phyloP scores from a whole-genome alignment of 257 asterid genomes.

The Prunella vulgaris region DNA sequence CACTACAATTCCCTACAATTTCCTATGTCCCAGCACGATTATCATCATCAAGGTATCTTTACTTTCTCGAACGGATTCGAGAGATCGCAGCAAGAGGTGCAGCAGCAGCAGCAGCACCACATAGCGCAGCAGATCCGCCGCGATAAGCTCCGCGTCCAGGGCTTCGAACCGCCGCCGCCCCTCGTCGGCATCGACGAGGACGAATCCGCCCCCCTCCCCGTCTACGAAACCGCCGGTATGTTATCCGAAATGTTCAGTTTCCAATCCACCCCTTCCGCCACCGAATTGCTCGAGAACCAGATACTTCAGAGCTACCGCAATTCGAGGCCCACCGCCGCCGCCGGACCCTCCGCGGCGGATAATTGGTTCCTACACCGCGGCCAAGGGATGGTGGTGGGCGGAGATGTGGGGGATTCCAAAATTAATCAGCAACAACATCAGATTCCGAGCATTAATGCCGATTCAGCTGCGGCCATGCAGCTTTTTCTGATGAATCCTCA shows the following conservation, averaged over 20 bases:
- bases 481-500: conserved; percentile 85
- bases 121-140: conserved; percentile 88
- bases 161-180: conserved; percentile 59
- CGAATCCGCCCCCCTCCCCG: conserved; percentile 57
- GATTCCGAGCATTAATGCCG: conserved; percentile 46
- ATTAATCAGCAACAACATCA: conserved; percentile 32
- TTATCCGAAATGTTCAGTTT: conserved; percentile 86
- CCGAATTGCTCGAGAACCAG: conserved; percentile 57
- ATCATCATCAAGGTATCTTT: conserved; percentile 71
- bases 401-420: conserved; percentile 38
- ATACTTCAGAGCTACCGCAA: conserved; percentile 49
- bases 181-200: conserved; percentile 50
- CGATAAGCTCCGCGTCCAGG: conserved; percentile 66
- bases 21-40: conserved; percentile 93
- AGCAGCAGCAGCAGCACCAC: conserved; percentile 50
- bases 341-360: conserved; percentile 14
- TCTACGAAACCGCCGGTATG: conserved; percentile 77
- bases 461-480: conserved; percentile 92
- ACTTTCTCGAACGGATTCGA: conserved; percentile 92
- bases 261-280: conserved; percentile 46
- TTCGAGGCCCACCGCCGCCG: neutral
- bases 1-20: conserved; percentile 29
- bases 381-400: conserved; percentile 46
- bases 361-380: conserved; percentile 60
- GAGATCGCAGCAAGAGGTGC: conserved; percentile 56